A percentile compares a stretch with the other conserved stretches of the same genome.
Conservation (phyloP, 768 basidiomycete species). For the Sarcodon sp. region DNA sequence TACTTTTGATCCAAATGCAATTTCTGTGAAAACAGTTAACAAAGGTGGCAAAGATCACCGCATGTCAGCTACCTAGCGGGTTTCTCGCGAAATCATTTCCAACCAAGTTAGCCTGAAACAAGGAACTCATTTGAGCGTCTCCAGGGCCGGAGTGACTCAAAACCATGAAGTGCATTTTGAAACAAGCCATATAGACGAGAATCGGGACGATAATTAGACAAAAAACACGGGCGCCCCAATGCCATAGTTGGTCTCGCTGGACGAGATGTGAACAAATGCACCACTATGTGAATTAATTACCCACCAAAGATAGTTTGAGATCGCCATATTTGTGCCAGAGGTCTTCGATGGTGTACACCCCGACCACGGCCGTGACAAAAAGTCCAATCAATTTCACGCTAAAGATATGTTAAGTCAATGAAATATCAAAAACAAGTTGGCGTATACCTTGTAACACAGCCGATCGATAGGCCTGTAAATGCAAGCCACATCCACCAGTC, state of each 20-base stretch:
- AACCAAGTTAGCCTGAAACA: constrained; percentile 92
- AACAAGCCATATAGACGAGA: constrained; percentile 84
- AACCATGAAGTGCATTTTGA: constrained; percentile 95
- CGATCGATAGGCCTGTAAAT: constrained; percentile 91
- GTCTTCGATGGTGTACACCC: constrained; percentile 93
- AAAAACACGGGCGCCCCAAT: constrained; percentile 79
- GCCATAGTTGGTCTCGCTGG: constrained; percentile 76
- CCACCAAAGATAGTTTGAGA: constrained; percentile 76
- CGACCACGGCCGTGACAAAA: constrained; percentile 91
- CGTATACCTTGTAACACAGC: constrained; percentile 78
- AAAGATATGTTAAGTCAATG: neutral
- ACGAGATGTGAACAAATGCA: neutral
- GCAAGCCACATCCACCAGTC: constrained; percentile 98
- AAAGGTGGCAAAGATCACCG: neutral
- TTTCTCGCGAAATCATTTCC: constrained; percentile 92
- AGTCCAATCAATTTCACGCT: constrained; percentile 96
- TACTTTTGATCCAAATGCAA: constrained; percentile 82
- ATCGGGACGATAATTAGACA: constrained; percentile 87
- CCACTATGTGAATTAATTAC: constrained; percentile 15
- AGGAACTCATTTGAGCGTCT: constrained; percentile 96
- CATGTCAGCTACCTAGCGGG: constrained; percentile 54
- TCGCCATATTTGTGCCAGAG: constrained; percentile 99
- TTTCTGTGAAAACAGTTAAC: constrained; percentile 31
- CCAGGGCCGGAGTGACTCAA: constrained; percentile 92
- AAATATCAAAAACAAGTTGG: neutral